Percentiles rank a stretch among this genome's conserved stretches.
phyloP scores from a whole-genome alignment of 2,329 filamentous ascomycete genomes.

The Fusarium incarnatum region DNA sequence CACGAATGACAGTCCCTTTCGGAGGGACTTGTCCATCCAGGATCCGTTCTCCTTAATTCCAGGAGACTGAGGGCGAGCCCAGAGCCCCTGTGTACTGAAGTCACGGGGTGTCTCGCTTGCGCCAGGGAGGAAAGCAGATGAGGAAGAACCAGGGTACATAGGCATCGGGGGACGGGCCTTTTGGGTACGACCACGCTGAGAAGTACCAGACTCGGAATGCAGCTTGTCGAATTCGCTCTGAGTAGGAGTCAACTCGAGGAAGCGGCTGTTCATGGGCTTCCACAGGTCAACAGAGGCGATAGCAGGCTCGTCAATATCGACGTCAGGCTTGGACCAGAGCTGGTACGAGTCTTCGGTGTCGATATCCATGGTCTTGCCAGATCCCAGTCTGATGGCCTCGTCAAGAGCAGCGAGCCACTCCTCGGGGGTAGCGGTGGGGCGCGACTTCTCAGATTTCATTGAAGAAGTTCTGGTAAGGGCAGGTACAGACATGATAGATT shows the following conservation, averaged over 20 bases:
- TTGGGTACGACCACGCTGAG: constrained; percentile 36
- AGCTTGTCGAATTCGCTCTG: constrained; percentile 35
- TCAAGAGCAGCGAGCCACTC: constrained; percentile 56
- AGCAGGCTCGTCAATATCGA: constrained; percentile 8
- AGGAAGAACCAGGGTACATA: constrained; percentile 36
- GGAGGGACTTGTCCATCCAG: constrained; percentile 45
- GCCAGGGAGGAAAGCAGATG: constrained; percentile 41
- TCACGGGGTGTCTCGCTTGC: constrained; percentile 45
- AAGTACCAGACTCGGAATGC: constrained; percentile 39
- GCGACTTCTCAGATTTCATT: constrained; percentile 34
- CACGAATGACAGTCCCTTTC: constrained; percentile 38
- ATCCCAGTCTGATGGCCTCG: constrained; percentile 37
- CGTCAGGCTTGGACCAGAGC: constrained; percentile 42
- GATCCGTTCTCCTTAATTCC: constrained; percentile 34
- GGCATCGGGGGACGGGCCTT: constrained; percentile 40
- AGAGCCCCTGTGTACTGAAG: constrained; percentile 44
- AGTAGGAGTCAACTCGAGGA: constrained; percentile 38
- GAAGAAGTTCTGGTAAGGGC: constrained; percentile 39
- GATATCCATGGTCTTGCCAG: constrained; percentile 25
- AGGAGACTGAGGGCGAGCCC: constrained; percentile 33
- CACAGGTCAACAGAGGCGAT: constrained; percentile 37
- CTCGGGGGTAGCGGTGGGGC: constrained; percentile 44
- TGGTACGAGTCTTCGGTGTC: constrained; percentile 30
- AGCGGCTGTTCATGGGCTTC: constrained; percentile 38
- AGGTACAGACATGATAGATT: constrained; percentile 25